These are phyloP conservation scores for Imleria badia DNA, from an alignment of 768 basidiomycete genomes.

Conservation along the genomic window DNA sequence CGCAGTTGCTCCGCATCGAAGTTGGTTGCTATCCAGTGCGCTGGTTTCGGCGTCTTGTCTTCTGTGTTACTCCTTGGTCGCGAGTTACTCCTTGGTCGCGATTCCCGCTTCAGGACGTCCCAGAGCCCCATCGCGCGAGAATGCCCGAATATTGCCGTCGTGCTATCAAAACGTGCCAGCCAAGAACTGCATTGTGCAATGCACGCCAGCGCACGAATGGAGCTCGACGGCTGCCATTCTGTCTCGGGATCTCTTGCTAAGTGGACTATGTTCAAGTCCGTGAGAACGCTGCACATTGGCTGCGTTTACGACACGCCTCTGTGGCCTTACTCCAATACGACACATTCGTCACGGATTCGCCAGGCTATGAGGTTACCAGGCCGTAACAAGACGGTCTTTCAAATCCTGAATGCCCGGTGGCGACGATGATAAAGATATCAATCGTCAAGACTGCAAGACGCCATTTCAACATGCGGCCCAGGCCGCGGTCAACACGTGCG, in stretches of 20 bases:
- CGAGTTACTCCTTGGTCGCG: conserved; percentile 1
- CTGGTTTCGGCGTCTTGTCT: conserved; percentile 17
- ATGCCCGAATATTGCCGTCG: not conserved
- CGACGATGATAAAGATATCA: not conserved
- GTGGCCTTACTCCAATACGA: not conserved
- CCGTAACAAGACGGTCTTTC: not conserved
- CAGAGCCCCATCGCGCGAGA: conserved; percentile 10
- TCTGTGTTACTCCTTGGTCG: conserved; percentile 2
- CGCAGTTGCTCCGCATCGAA: conserved; percentile 17
- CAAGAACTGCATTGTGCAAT: conserved; percentile 1
- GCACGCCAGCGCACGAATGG: not conserved
- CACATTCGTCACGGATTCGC: conserved; percentile 13
- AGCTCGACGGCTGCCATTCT: conserved; percentile 13
- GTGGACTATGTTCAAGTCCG: not conserved
- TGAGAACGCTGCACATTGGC: conserved; percentile 19
- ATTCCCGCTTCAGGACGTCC: conserved; percentile 4
- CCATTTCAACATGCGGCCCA: conserved; percentile 16
- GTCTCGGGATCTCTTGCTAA: not conserved
- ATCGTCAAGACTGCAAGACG: not conserved
- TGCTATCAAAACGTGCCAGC: conserved; percentile 22
- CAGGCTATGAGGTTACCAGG: not conserved
- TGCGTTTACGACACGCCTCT: conserved; percentile 9
- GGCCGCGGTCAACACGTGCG: conserved; percentile 15
- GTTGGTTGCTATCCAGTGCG: conserved; percentile 15
- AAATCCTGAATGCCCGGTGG: not conserved